A percentile compares a stretch with the other conserved stretches of the same genome.
Evolutionary conservation across 495 filamentous ascomycete genomes (phyloP).

Genomic region (Podospora australis): DNA sequence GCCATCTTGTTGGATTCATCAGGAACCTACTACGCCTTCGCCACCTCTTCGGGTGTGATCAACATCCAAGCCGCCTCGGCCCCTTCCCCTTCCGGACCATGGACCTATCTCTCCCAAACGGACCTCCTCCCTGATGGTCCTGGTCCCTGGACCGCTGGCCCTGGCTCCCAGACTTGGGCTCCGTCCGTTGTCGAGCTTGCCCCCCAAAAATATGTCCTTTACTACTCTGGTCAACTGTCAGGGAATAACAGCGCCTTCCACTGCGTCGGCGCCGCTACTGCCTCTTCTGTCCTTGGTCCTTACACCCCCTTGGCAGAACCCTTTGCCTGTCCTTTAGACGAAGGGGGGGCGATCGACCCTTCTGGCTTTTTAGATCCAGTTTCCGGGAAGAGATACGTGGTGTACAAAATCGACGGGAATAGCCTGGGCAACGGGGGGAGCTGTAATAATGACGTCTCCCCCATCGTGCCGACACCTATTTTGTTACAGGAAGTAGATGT

Average conservation of each 20-base stretch:
- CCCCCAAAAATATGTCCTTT: constrained; percentile 48
- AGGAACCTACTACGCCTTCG: constrained; percentile 34
- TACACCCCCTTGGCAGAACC: constrained; percentile 41
- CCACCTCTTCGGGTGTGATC: constrained; percentile 23
- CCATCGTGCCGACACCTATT: constrained; percentile 49
- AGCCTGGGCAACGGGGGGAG: constrained; percentile 49
- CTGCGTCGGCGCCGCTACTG: constrained; percentile 50
- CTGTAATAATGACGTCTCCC: constrained; percentile 48
- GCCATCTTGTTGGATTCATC: constrained; percentile 23
- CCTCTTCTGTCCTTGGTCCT: constrained; percentile 40
- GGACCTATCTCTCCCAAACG: constrained; percentile 21
- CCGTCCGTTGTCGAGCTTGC: constrained; percentile 37
- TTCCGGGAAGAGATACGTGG: constrained; percentile 49
- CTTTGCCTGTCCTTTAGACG: constrained; percentile 43
- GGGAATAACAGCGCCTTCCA: constrained; percentile 32
- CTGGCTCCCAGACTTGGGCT: constrained; percentile 38
- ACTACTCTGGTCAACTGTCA: constrained; percentile 48
- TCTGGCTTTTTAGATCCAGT: constrained; percentile 43
- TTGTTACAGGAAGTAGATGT: constrained; percentile 50
- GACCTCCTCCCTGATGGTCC: constrained; percentile 25
- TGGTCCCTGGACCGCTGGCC: constrained; percentile 25
- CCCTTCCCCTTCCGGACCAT: constrained; percentile 16
- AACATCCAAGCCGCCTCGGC: constrained; percentile 33
- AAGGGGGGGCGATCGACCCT: constrained; percentile 56
- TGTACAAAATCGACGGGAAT: constrained; percentile 61